Evolutionary conservation across 139 green algal genomes (phyloP).

Genomic region (Nannochloris sp.): DNA sequence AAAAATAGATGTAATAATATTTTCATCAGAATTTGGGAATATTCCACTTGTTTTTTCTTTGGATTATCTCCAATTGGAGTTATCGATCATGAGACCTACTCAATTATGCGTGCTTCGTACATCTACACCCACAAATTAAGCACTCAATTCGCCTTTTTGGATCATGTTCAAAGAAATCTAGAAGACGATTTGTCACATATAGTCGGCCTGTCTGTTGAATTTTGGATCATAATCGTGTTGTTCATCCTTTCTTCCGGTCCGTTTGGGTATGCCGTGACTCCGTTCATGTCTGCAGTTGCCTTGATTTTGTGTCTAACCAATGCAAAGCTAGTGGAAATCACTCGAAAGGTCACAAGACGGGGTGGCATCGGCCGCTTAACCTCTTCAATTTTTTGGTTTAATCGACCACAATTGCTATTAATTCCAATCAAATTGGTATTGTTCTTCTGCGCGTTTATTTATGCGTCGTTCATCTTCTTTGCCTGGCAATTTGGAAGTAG

Average conservation of each 20-base stretch:
- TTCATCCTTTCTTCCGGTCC: constrained; percentile 22
- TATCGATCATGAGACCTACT: constrained; percentile 13
- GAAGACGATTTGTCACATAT: constrained; percentile 29
- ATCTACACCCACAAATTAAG: constrained; percentile 31
- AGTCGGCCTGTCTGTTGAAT: constrained; percentile 19
- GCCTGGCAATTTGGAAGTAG: constrained; percentile 23
- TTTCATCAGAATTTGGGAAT: no score
- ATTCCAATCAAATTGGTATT: constrained; percentile 27
- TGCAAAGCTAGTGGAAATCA: constrained; percentile 16
- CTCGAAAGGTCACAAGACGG: constrained; percentile 25
- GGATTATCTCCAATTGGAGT: not conserved
- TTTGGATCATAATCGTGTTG: constrained; percentile 16
- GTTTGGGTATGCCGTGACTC: constrained; percentile 15
- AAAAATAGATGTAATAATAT: no score
- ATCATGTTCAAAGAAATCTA: constrained; percentile 9
- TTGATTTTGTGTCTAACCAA: constrained; percentile 9
- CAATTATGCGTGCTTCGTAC: constrained; percentile 36
- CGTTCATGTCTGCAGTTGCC: constrained; percentile 6
- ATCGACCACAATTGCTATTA: constrained; percentile 24
- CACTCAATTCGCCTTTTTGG: constrained; percentile 29
- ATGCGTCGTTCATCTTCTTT: constrained; percentile 11
- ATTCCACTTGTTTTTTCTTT: no score
- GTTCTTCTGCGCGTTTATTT: constrained; percentile 41
- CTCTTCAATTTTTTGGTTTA: constrained; percentile 35
- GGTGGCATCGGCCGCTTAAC: constrained; percentile 8